Percentiles rank a stretch among this genome's conserved stretches.
Evolutionary conservation across 441 rosid genomes (phyloP).

Genomic region (Gossypium aridum): DNA sequence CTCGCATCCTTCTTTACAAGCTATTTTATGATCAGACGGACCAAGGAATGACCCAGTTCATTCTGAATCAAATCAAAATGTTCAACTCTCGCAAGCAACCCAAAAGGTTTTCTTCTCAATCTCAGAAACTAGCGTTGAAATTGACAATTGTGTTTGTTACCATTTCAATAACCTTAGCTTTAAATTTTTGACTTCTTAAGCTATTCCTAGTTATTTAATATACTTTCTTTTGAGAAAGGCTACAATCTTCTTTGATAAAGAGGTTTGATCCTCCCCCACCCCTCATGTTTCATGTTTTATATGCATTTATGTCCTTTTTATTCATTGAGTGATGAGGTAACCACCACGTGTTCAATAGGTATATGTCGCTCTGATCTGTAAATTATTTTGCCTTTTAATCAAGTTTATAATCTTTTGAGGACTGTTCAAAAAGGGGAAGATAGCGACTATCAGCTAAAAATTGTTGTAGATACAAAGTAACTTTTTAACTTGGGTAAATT

Average conservation of each 20-base stretch:
- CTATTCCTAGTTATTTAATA: neutral
- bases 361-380: neutral
- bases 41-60: conserved; percentile 90
- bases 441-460: neutral
- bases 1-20: conserved; percentile 91
- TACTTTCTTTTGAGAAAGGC: neutral
- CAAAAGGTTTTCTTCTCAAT: conserved; percentile 52
- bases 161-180: neutral
- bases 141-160: neutral
- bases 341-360: neutral
- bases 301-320: neutral
- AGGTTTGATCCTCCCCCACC: neutral
- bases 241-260: neutral
- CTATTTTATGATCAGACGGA: conserved; percentile 96
- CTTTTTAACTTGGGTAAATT: neutral
- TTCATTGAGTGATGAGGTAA: neutral
- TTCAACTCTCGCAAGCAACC: conserved; percentile 85
- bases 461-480: neutral
- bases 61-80: conserved; percentile 68
- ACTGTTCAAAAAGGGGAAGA: neutral
- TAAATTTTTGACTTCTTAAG: neutral
- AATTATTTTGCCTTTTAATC: neutral
- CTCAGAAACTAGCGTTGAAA: neutral
- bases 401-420: neutral
- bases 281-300: neutral